Conservation (phyloP, 2,329 filamentous ascomycete species). For the Alternaria metachromatica region DNA sequence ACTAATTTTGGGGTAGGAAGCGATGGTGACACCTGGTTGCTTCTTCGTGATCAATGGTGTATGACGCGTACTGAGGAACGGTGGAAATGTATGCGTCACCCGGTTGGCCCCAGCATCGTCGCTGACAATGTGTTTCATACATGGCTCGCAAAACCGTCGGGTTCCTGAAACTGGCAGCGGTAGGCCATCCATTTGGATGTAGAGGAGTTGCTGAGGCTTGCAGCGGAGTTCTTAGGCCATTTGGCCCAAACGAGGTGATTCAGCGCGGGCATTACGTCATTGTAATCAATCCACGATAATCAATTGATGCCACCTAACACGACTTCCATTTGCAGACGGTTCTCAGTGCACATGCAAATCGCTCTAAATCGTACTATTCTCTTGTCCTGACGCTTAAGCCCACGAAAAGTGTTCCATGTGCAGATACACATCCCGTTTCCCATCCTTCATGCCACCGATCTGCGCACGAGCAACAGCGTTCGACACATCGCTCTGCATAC, state of each 20-base stretch:
- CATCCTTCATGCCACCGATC: slow-evolving; percentile 26
- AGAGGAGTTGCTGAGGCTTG: not conserved
- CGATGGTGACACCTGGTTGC: not conserved
- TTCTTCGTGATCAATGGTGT: not conserved
- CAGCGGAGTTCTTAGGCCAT: not conserved
- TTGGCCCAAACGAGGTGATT: not conserved
- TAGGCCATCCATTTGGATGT: not conserved
- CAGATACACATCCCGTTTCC: slow-evolving; percentile 47
- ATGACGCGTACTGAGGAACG: not conserved
- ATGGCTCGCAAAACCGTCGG: not conserved
- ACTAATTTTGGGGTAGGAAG: not conserved
- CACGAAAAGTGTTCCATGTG: slow-evolving; percentile 56
- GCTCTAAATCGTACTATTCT: not conserved
- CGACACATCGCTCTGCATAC: slow-evolving; percentile 57
- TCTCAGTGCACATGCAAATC: not conserved
- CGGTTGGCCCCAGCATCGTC: not conserved
- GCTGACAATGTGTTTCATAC: not conserved
- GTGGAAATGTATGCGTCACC: not conserved
- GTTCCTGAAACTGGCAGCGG: not conserved
- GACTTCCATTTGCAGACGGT: not conserved
- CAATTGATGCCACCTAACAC: not conserved
- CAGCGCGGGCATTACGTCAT: not conserved
- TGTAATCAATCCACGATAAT: not conserved
- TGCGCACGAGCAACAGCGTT: slow-evolving; percentile 53
- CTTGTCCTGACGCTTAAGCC: slow-evolving; percentile 3